Percentiles rank a stretch among this genome's conserved stretches.
These are phyloP conservation scores for Cyberlindnera mississippiensis DNA, from an alignment of 805 yeast genomes.

Conservation along the genomic window DNA sequence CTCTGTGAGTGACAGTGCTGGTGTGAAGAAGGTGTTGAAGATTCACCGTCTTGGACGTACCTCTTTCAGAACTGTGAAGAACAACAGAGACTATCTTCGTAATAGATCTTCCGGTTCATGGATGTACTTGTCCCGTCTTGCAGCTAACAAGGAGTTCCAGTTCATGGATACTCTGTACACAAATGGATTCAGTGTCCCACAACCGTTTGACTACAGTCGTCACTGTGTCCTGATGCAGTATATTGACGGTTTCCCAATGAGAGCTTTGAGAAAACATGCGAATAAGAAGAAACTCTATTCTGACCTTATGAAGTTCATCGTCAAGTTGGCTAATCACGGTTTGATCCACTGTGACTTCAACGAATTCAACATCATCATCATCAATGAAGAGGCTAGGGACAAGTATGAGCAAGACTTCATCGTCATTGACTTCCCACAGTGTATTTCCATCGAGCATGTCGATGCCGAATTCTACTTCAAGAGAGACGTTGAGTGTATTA, in stretches of 20 bases:
- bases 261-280: constrained; percentile 66
- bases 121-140: constrained; percentile 87
- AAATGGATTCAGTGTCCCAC: constrained; percentile 83
- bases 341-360: constrained; percentile 96
- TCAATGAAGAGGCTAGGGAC: constrained; percentile 50
- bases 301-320: constrained; percentile 82
- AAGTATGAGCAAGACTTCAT: constrained; percentile 65
- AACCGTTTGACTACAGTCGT: constrained; percentile 83
- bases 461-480: constrained; percentile 87
- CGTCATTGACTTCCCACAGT: constrained; percentile 97
- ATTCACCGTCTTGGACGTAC: constrained; percentile 93
- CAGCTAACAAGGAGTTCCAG: constrained; percentile 89
- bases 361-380: constrained; percentile 90
- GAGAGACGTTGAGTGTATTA: constrained; percentile 89
- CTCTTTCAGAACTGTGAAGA: constrained; percentile 88
- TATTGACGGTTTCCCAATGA: constrained; percentile 87
- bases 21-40: constrained; percentile 71
- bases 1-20: constrained; percentile 66
- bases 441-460: constrained; percentile 85
- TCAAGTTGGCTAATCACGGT: constrained; percentile 80
- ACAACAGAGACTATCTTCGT: constrained; percentile 85
- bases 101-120: constrained; percentile 73
- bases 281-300: constrained; percentile 72
- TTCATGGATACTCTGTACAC: constrained; percentile 74
- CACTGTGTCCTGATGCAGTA: constrained; percentile 93